Evolutionary conservation across 495 filamentous ascomycete genomes (phyloP).

Genomic region (Aspergillus coremiiformis): DNA sequence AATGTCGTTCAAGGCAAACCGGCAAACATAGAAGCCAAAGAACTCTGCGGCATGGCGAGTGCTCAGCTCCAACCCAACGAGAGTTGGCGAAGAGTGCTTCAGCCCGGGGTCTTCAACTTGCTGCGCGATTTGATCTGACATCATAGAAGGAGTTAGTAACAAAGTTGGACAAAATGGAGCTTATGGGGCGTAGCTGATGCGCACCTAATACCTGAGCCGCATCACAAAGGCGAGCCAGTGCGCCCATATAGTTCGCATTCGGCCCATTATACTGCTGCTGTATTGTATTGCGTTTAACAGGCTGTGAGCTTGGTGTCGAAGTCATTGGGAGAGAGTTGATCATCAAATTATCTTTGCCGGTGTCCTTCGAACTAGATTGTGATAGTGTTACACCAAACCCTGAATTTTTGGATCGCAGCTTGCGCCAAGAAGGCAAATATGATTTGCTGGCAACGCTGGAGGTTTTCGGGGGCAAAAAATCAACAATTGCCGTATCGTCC

Average conservation of each 20-base stretch:
- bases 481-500: conserved; percentile 34
- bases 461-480: conserved; percentile 40
- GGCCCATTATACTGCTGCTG: conserved; percentile 70
- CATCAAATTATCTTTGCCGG: conserved; percentile 50
- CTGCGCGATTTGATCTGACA: conserved; percentile 84
- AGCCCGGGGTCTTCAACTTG: conserved; percentile 92
- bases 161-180: not conserved
- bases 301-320: conserved; percentile 47
- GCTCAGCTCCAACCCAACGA: conserved; percentile 89
- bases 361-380: conserved; percentile 36
- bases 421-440: conserved; percentile 68
- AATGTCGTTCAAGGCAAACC: conserved; percentile 83
- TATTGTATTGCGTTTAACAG: conserved; percentile 59
- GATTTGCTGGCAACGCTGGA: conserved; percentile 58
- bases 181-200: conserved; percentile 29
- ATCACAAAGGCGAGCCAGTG: conserved; percentile 87
- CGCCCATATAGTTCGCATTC: conserved; percentile 82
- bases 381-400: conserved; percentile 40
- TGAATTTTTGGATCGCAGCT: conserved; percentile 82
- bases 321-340: conserved; percentile 83
- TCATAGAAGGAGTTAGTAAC: not conserved
- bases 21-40: conserved; percentile 93
- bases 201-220: conserved; percentile 88
- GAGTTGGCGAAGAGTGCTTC: conserved; percentile 72
- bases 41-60: conserved; percentile 94